A percentile compares a stretch with the other conserved stretches of the same genome.
These are phyloP conservation scores for Capronia coronata DNA, from an alignment of 2,329 filamentous ascomycete genomes.

Conservation along the genomic window DNA sequence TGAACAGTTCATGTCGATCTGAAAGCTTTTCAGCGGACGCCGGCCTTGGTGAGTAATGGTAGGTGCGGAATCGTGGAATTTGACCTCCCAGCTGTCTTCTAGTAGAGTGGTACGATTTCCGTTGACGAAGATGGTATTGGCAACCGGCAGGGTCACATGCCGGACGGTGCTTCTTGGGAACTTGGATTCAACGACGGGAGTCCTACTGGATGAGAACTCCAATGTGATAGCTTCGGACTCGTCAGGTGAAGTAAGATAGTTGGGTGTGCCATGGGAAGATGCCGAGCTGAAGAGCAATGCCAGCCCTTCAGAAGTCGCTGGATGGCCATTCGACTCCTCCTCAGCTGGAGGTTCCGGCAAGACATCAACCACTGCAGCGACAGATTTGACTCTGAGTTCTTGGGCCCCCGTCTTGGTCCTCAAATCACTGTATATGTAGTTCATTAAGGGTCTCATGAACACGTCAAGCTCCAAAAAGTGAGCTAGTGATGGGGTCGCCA, in stretches of 20 bases:
- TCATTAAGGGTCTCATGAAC: slow-evolving; percentile 9
- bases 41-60: neutral
- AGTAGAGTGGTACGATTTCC: slow-evolving; percentile 21
- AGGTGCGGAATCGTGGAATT: neutral
- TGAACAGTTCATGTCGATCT: slow-evolving; percentile 4
- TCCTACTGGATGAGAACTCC: neutral
- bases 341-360: slow-evolving; percentile 10
- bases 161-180: neutral
- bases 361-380: slow-evolving; percentile 24
- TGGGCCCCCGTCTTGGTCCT: neutral
- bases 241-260: neutral
- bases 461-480: slow-evolving; percentile 6
- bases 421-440: slow-evolving; percentile 1
- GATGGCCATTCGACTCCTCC: neutral
- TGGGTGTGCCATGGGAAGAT: neutral
- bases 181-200: neutral
- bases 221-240: neutral
- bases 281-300: slow-evolving; percentile 19
- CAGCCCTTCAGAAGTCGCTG: slow-evolving; percentile 16
- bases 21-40: slow-evolving; percentile 3
- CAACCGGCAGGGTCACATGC: slow-evolving; percentile 16
- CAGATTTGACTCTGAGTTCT: slow-evolving; percentile 9
- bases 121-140: slow-evolving; percentile 28
- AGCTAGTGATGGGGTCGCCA: slow-evolving; percentile 18
- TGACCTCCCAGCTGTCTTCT: slow-evolving; percentile 16